A percentile compares a stretch with the other conserved stretches of the same genome.
Conservation (phyloP, 768 basidiomycete genomes). For the Harrya chromipes region DNA sequence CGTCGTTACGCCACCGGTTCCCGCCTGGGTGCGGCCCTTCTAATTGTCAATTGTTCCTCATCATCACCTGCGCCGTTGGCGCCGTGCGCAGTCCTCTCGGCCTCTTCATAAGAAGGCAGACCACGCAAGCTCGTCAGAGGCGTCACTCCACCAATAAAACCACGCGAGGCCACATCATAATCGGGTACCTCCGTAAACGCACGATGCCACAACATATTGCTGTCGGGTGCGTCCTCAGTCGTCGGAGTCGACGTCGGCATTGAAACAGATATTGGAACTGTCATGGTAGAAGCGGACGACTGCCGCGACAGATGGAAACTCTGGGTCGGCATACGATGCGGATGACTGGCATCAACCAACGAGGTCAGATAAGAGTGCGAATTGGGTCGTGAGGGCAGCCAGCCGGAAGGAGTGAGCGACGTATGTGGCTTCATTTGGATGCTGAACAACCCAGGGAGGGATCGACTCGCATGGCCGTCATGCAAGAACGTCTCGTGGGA, state of each 20-base stretch:
- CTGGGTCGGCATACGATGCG: constrained; percentile 6
- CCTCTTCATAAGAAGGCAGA: constrained; percentile 86
- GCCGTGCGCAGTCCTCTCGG: constrained; percentile 21
- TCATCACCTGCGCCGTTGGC: not conserved
- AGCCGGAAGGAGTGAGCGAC: constrained; percentile 39
- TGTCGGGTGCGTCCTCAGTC: constrained; percentile 25
- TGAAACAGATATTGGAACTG: not conserved
- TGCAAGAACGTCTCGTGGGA: constrained; percentile 53
- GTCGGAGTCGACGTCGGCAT: constrained; percentile 7
- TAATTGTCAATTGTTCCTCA: constrained; percentile 12
- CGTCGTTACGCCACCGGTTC: not conserved
- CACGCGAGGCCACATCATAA: constrained; percentile 79
- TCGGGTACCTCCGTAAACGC: constrained; percentile 80
- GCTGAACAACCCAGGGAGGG: constrained; percentile 49
- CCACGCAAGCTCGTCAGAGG: constrained; percentile 75
- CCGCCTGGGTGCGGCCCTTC: not conserved
- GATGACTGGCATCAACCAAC: constrained; percentile 1
- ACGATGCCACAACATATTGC: constrained; percentile 46
- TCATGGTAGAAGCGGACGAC: not conserved
- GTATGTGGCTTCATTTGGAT: constrained; percentile 64
- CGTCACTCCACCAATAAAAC: constrained; percentile 89
- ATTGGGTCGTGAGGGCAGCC: constrained; percentile 38
- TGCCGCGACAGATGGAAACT: not conserved
- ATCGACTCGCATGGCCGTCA: constrained; percentile 47
- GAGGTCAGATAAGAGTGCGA: constrained; percentile 32